These are phyloP conservation scores for Teunomyces stri DNA, from an alignment of 805 yeast species.

Conservation along the genomic window DNA sequence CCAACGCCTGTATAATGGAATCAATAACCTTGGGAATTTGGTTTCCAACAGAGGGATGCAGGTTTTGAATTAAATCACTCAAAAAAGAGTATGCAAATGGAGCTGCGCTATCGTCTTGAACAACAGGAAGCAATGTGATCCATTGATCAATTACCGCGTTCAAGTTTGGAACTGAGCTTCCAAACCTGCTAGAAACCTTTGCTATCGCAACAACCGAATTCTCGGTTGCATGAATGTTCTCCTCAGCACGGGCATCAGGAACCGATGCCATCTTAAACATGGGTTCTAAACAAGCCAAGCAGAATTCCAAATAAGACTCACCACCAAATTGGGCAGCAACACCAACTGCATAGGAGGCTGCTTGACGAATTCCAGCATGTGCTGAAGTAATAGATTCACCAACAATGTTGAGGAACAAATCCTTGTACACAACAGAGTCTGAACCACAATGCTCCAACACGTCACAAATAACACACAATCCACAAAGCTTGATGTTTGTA, in stretches of 20 bases:
- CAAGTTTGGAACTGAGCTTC: slow-evolving; percentile 57
- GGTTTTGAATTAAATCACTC: slow-evolving; percentile 44
- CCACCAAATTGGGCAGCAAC: slow-evolving; percentile 84
- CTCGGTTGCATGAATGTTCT: slow-evolving; percentile 83
- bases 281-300: slow-evolving; percentile 69
- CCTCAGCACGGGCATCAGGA: slow-evolving; percentile 85
- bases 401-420: slow-evolving; percentile 59
- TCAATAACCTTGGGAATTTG: slow-evolving; percentile 60
- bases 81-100: slow-evolving; percentile 74
- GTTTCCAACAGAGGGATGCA: slow-evolving; percentile 47
- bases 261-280: slow-evolving; percentile 68
- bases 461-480: slow-evolving; percentile 77
- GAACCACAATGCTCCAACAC: slow-evolving; percentile 77
- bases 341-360: slow-evolving; percentile 82
- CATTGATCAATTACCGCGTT: slow-evolving; percentile 68
- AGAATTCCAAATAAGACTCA: slow-evolving; percentile 52
- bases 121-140: slow-evolving; percentile 78
- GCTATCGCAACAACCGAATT: slow-evolving; percentile 81
- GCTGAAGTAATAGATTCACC: slow-evolving; percentile 66
- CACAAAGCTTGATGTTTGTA: slow-evolving; percentile 69
- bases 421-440: slow-evolving; percentile 60
- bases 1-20: slow-evolving; percentile 69
- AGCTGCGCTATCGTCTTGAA: slow-evolving; percentile 86
- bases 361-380: slow-evolving; percentile 77
- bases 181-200: slow-evolving; percentile 67